A percentile compares a stretch with the other conserved stretches of the same genome.
Evolutionary conservation across 768 basidiomycete species (phyloP).

Genomic region (Rhodotorula graminis): DNA sequence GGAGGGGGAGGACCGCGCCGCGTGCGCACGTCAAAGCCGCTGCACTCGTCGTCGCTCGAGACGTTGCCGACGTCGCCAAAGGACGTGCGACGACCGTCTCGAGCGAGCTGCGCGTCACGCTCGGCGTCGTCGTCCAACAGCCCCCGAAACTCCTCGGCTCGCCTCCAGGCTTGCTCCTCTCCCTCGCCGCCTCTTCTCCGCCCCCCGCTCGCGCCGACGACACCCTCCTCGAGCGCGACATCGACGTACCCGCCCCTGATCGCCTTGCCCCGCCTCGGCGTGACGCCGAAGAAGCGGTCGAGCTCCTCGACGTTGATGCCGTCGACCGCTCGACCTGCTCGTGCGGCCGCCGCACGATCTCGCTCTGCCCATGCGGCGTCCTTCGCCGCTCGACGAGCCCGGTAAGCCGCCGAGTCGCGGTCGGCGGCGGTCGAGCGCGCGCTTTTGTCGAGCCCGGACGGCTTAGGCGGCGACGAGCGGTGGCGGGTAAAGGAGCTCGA

Average conservation of each 20-base stretch:
- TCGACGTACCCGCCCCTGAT: background rate
- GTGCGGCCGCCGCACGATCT: background rate
- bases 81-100: too few species aligned
- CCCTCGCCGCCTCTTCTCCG: background rate
- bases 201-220: background rate
- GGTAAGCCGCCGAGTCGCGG: background rate
- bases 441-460: too few species aligned
- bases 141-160: background rate
- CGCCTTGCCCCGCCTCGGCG: constrained; percentile 5
- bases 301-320: constrained; percentile 7
- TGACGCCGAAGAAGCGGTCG: constrained; percentile 14
- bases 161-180: background rate
- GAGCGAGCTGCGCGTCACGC: background rate
- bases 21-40: background rate
- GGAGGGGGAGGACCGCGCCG: background rate
- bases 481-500: background rate
- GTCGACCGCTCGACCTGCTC: background rate
- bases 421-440: background rate
- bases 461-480: background rate
- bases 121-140: background rate
- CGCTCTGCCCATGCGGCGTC: background rate
- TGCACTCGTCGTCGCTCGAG: background rate
- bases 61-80: too few species aligned
- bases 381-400: background rate
- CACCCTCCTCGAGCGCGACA: background rate